Base-by-base conservation (phyloP, 495 filamentous ascomycete species). In the Xanthoparmelia taractica region DNA sequence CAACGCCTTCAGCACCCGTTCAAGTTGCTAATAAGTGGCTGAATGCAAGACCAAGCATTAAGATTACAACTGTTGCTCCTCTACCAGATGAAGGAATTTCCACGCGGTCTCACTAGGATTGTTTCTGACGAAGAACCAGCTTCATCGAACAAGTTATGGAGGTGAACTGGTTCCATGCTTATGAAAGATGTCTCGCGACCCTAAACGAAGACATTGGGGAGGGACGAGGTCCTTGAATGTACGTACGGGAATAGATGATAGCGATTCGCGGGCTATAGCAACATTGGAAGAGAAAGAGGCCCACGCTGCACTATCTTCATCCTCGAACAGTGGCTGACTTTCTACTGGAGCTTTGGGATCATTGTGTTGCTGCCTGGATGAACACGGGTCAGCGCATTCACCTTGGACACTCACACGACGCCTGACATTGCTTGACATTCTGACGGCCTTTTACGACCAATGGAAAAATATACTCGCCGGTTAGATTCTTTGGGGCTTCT, bases 231-330 rank as follows among this genome's bases (percentile, higher is more conserved):
- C 17, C 13, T 33, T 5, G 0, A 54, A 20, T 33, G 29, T 54
- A 33, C 50, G 29, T 33, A 54, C 50, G 27, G 29, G 83, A 13
- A 80, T 70, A 0, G 82, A 74, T 23, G 82, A 79, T 57, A 91
- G 76, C 17, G 78, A 75, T 15, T 77, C 68, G 50, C 75, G 79
- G 20, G 77, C 76, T 8, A 63, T 73, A 52, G 83, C 82, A 57
- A 90, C 81, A 63, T 81, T 83, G 13, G 73, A 73, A 11, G 82
- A 70, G 67, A 91, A 84, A 31, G 73, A 75, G 13, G 77, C 74
- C 87, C 87, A 90, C 15, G 85, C 78, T 12, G 78, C 80, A 18
- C 66, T 70, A n/a, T 70, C 63, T 31, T 77, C 72, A 58, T 69
- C 58, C 31, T 58, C 63, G 34, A 70, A 65, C 2, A 67, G 63